Conservation (phyloP, 2,329 filamentous ascomycete genomes). For the Madurella mycetomatis region DNA sequence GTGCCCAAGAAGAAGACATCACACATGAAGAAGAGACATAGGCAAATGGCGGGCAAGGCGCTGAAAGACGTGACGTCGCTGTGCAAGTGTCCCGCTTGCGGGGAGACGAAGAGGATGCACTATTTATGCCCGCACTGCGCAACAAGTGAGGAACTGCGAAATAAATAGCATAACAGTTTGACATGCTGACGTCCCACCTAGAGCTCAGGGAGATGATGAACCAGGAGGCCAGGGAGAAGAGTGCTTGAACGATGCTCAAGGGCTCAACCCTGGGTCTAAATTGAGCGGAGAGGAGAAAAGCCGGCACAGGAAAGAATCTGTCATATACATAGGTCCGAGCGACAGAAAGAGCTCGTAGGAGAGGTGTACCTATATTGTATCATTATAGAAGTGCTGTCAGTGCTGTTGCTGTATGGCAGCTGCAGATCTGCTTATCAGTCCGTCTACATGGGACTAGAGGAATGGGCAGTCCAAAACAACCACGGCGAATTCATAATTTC, state of each 20-base stretch:
- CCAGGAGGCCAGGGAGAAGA: slow-evolving; percentile 14
- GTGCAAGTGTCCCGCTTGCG: slow-evolving; percentile 87
- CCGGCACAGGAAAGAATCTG: too few species aligned
- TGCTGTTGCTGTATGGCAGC: neutral
- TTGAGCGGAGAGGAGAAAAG: too few species aligned
- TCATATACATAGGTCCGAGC: too few species aligned
- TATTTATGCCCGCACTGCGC: slow-evolving; percentile 84
- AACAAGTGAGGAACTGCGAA: slow-evolving; percentile 55
- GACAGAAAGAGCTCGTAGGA: too few species aligned
- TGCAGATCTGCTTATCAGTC: neutral
- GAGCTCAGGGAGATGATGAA: slow-evolving; percentile 42
- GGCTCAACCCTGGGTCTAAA: too few species aligned
- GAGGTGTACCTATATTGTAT: slow-evolving; percentile 16
- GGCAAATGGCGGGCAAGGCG: slow-evolving; percentile 93
- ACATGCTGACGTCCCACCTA: slow-evolving; percentile 27
- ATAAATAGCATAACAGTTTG: neutral
- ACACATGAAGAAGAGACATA: slow-evolving; percentile 87
- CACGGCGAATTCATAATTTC: too few species aligned
- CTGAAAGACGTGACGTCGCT: slow-evolving; percentile 84
- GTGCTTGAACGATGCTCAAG: slow-evolving; percentile 2
- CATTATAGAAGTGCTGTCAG: neutral
- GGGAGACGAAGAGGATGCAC: slow-evolving; percentile 82
- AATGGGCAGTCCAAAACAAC: too few species aligned
- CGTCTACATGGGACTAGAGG: too few species aligned
- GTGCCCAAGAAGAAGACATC: slow-evolving; percentile 99